Percentiles rank a stretch among this genome's conserved stretches.
phyloP scores from a whole-genome alignment of 805 yeast genomes.

The Torulaspora quercuum region DNA sequence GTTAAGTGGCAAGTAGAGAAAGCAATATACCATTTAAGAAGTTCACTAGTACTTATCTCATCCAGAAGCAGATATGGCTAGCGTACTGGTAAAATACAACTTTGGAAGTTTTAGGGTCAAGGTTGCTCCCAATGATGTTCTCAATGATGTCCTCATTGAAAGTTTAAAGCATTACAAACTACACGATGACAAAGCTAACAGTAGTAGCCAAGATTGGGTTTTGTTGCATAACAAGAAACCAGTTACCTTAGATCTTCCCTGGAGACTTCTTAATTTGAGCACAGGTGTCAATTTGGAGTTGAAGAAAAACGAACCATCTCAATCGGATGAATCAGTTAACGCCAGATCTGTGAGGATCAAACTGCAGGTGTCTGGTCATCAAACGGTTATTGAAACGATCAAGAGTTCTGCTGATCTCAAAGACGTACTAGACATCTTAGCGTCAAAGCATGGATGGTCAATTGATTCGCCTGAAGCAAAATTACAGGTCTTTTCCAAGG shows the following conservation, averaged over 20 bases:
- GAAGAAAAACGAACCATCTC: slow-evolving; percentile 9
- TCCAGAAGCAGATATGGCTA: slow-evolving; percentile 34
- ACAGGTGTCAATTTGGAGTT: slow-evolving; percentile 44
- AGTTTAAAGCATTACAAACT: slow-evolving; percentile 41
- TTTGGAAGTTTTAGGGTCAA: slow-evolving; percentile 36
- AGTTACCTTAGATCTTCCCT: slow-evolving; percentile 42
- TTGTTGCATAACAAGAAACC: slow-evolving; percentile 34
- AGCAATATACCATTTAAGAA: too few relatives aligned
- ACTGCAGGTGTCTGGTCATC: slow-evolving; percentile 29
- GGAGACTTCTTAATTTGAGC: slow-evolving; percentile 44
- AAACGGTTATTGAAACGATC: slow-evolving; percentile 28
- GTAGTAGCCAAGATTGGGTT: slow-evolving; percentile 20
- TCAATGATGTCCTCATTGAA: slow-evolving; percentile 38
- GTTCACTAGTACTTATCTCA: too few relatives aligned
- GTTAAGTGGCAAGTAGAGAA: too few relatives aligned
- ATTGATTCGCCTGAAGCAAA: slow-evolving; percentile 9
- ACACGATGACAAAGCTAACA: slow-evolving; percentile 8
- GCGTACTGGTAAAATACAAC: slow-evolving; percentile 38
- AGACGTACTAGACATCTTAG: slow-evolving; percentile 17
- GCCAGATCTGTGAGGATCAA: slow-evolving; percentile 31
- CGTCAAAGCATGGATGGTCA: slow-evolving; percentile 16
- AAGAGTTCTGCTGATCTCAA: slow-evolving; percentile 20
- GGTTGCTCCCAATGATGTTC: slow-evolving; percentile 37
- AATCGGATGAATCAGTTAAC: not conserved
- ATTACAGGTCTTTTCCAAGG: slow-evolving; percentile 29